A percentile compares a stretch with the other conserved stretches of the same genome.
Evolutionary conservation across 148 eudicot genomes (phyloP).

Genomic region (Gaultheria prostrata): DNA sequence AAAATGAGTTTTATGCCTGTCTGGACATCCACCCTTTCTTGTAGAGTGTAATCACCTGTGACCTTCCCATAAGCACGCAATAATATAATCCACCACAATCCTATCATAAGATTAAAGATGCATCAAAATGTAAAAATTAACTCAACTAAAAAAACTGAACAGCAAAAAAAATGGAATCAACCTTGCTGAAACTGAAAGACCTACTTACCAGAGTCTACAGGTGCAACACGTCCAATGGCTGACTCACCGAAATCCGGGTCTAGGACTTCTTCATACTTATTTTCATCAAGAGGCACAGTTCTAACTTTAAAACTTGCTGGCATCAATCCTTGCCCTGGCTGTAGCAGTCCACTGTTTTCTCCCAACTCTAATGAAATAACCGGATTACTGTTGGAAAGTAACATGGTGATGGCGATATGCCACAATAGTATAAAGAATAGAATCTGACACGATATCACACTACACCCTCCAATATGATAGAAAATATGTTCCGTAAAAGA

Average conservation of each 20-base stretch:
- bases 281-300: constrained; percentile 51
- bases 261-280: constrained; percentile 55
- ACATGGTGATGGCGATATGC: background rate
- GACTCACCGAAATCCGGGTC: constrained; percentile 76
- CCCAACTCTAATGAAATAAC: background rate
- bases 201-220: constrained; percentile 82
- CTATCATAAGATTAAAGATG: constrained; percentile 30
- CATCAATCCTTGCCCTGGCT: constrained; percentile 72
- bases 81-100: constrained; percentile 92
- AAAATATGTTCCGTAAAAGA: background rate
- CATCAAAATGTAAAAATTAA: constrained; percentile 9
- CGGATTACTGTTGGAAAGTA: background rate
- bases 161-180: too few relatives aligned
- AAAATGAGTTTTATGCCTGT: constrained; percentile 76
- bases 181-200: background rate
- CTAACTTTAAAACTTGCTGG: constrained; percentile 73
- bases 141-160: background rate
- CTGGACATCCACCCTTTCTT: constrained; percentile 90
- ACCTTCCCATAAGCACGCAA: constrained; percentile 81
- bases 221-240: constrained; percentile 75
- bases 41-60: constrained; percentile 75
- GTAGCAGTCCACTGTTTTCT: constrained; percentile 43
- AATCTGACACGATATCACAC: background rate
- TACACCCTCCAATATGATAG: background rate
- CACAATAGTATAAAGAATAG: background rate